These are phyloP conservation scores for Neurospora sp. DNA, from an alignment of 495 filamentous ascomycete genomes.

Conservation along the genomic window DNA sequence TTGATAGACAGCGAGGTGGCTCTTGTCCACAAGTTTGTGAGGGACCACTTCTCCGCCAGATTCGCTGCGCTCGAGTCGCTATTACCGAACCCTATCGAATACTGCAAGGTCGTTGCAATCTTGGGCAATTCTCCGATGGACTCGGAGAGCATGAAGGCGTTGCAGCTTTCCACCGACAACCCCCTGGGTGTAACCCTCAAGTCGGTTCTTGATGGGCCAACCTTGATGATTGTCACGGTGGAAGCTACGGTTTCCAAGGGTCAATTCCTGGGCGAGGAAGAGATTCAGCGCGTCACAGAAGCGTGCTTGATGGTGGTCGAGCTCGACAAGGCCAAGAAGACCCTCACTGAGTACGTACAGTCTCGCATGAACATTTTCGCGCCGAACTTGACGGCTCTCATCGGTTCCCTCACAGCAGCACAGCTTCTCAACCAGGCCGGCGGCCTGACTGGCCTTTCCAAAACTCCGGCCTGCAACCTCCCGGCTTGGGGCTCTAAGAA, in stretches of 20 bases:
- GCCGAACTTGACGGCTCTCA: conserved; percentile 84
- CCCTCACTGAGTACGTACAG: conserved; percentile 89
- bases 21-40: conserved; percentile 87
- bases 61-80: conserved; percentile 96
- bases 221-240: conserved; percentile 91
- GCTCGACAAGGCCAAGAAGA: conserved; percentile 78
- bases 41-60: conserved; percentile 88
- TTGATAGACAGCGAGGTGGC: conserved; percentile 86
- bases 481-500: conserved; percentile 83
- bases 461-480: conserved; percentile 88
- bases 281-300: conserved; percentile 62
- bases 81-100: conserved; percentile 84
- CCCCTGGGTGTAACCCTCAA: conserved; percentile 63
- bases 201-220: conserved; percentile 73
- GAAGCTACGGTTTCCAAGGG: conserved; percentile 87
- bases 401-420: conserved; percentile 91
- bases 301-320: conserved; percentile 82
- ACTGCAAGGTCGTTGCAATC: conserved; percentile 90
- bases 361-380: conserved; percentile 95
- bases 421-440: conserved; percentile 92
- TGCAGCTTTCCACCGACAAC: conserved; percentile 65
- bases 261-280: conserved; percentile 58
- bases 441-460: conserved; percentile 77
- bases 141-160: conserved; percentile 63
- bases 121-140: conserved; percentile 89